These are phyloP conservation scores for Dactylonectria macrodidyma DNA, from an alignment of 2,329 filamentous ascomycete species.

Conservation along the genomic window DNA sequence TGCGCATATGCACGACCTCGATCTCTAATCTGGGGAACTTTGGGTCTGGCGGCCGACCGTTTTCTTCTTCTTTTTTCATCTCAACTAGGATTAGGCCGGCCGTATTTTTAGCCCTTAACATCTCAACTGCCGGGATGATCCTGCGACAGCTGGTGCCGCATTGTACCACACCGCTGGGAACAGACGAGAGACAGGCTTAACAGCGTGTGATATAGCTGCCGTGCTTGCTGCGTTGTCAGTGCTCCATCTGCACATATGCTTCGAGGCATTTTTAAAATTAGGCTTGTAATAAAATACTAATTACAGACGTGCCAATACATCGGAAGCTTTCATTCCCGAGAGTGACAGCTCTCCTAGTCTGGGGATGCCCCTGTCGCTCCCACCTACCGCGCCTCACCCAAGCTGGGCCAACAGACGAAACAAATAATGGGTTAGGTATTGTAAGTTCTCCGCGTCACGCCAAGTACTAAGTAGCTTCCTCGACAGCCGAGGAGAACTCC, in stretches of 20 bases:
- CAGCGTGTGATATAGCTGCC: background rate
- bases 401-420: background rate
- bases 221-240: background rate
- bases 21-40: conserved; percentile 30
- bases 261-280: background rate
- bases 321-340: background rate
- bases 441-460: background rate
- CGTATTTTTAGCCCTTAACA: conserved; percentile 26
- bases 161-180: background rate
- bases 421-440: background rate
- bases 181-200: background rate
- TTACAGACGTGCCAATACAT: background rate
- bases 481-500: background rate
- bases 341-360: background rate
- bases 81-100: background rate
- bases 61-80: background rate
- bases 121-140: conserved; percentile 12
- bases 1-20: background rate
- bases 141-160: conserved; percentile 17
- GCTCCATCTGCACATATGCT: background rate
- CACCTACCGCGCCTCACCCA: background rate
- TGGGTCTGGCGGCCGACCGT: conserved; percentile 18
- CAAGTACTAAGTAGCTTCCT: background rate
- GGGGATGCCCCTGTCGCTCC: background rate
- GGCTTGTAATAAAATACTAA: background rate